Evolutionary conservation across 306 rosid genomes (phyloP).

Genomic region (Gastrolobium villosum): DNA sequence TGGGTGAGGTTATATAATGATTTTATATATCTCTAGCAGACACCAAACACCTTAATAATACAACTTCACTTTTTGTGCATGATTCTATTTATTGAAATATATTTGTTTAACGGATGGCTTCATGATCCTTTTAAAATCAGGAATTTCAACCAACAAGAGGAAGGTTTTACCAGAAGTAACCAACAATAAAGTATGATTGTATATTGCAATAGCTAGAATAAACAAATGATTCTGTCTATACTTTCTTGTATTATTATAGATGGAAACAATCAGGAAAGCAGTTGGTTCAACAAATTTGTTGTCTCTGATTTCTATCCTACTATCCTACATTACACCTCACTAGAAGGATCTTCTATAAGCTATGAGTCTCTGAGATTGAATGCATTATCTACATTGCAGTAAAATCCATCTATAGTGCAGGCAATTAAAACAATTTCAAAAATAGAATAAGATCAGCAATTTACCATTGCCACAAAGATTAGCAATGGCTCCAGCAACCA

Average conservation of each 20-base stretch:
- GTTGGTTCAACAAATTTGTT: constrained; percentile 40
- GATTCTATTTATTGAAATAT: constrained; percentile 35
- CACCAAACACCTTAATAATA: constrained; percentile 10
- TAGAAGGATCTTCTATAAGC: constrained; percentile 31
- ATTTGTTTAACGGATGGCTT: constrained; percentile 15
- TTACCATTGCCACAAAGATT: constrained; percentile 99
- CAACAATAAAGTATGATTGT: constrained; percentile 1
- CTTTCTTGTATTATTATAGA: constrained; percentile 19
- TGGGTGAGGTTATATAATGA: too few species aligned
- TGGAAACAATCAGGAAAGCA: constrained; percentile 17
- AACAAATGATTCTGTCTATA: constrained; percentile 19
- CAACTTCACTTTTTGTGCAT: constrained; percentile 17
- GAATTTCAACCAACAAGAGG: constrained; percentile 29
- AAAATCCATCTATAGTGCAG: constrained; percentile 19
- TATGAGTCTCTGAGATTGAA: constrained; percentile 23
- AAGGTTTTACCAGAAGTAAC: background rate
- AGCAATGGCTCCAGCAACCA: constrained; percentile 99
- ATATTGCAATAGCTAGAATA: background rate
- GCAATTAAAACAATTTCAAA: constrained; percentile 27
- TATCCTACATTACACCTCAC: background rate
- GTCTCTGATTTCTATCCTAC: constrained; percentile 24
- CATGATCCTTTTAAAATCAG: constrained; percentile 6
- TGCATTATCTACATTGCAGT: constrained; percentile 20
- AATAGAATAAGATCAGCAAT: constrained; percentile 43
- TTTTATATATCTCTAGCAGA: too few species aligned